Evolutionary conservation across 2,329 filamentous ascomycete species (phyloP).

Genomic region (Fusarium praegraminearum): DNA sequence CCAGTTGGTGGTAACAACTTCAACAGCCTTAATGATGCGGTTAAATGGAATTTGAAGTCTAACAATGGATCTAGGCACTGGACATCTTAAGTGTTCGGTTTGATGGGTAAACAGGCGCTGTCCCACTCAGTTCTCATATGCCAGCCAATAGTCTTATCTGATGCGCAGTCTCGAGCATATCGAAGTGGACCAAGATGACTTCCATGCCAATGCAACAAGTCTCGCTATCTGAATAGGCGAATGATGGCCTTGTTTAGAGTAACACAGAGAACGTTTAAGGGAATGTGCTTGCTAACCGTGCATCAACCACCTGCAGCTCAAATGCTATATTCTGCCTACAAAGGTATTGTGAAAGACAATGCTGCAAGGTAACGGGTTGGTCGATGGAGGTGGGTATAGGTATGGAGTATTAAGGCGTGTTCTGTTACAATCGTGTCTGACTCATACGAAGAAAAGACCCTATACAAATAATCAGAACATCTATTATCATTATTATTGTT

Average conservation of each 20-base stretch:
- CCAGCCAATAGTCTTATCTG: conserved; percentile 36
- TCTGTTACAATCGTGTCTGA: background rate
- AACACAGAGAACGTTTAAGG: background rate
- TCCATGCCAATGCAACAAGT: background rate
- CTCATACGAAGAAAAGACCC: background rate
- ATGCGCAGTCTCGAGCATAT: conserved; percentile 4
- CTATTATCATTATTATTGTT: background rate
- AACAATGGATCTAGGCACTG: background rate
- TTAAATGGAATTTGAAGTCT: conserved; percentile 17
- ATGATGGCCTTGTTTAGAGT: background rate
- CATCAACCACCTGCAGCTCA: background rate
- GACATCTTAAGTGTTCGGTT: conserved; percentile 23
- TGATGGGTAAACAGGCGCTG: conserved; percentile 8
- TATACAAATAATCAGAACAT: background rate
- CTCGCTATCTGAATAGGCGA: background rate
- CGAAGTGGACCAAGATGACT: conserved; percentile 13
- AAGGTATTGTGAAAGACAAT: background rate
- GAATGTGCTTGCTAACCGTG: background rate
- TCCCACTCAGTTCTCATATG: conserved; percentile 36
- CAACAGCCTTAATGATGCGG: conserved; percentile 19
- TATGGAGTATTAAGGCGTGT: background rate
- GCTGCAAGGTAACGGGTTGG: background rate
- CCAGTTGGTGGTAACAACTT: background rate
- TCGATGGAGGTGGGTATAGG: background rate
- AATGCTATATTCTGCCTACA: background rate